Conservation (phyloP, 176 grass and related monocot genomes). For the Hyparrhenia diplandra region DNA sequence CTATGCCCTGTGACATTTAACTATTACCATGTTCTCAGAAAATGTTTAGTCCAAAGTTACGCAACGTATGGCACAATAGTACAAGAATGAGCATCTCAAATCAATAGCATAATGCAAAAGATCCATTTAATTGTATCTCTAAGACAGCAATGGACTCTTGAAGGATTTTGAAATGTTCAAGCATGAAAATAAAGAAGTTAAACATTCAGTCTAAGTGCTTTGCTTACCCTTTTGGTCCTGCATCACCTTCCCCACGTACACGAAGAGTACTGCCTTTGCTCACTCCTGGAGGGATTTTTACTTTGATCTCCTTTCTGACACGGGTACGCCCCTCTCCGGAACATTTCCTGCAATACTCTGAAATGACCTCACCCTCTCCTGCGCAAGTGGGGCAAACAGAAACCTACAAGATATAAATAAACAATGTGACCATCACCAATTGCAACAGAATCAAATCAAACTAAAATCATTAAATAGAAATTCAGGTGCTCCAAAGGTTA, state of each 20-base stretch:
- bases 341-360: conserved; percentile 90
- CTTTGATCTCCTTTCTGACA: conserved; percentile 95
- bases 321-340: conserved; percentile 90
- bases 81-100: neutral
- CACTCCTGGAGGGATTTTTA: conserved; percentile 92
- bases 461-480: conserved; percentile 6
- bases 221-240: conserved; percentile 91
- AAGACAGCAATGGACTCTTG: too few relatives aligned
- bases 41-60: neutral
- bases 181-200: conserved; percentile 8
- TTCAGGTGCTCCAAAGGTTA: neutral
- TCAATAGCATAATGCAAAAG: neutral
- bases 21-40: neutral
- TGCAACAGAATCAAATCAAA: conserved; percentile 26
- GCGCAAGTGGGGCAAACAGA: conserved; percentile 76
- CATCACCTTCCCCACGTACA: conserved; percentile 97
- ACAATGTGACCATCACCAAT: conserved; percentile 14
- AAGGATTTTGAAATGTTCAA: neutral
- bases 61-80: neutral
- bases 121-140: conserved; percentile 16
- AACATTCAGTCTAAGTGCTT: conserved; percentile 20
- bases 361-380: conserved; percentile 91
- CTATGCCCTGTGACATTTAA: neutral
- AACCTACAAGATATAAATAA: conserved; percentile 52
- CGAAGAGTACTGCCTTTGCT: conserved; percentile 99